These are phyloP conservation scores for Podila clonocystis DNA, from an alignment of 192 early-diverging fungal genomes.

Conservation along the genomic window DNA sequence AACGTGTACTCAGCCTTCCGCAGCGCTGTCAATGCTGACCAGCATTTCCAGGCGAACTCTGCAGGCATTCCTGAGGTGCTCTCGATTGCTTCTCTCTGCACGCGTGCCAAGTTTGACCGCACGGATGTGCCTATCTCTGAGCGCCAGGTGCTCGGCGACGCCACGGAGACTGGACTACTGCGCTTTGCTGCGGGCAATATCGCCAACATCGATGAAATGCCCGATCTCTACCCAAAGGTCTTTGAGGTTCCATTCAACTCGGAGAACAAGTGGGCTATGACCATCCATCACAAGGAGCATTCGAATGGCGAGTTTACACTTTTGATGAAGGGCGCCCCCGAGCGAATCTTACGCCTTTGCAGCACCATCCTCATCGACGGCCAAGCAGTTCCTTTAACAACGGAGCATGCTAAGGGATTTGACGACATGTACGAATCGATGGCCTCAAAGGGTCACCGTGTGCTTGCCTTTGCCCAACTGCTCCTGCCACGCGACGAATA, in stretches of 20 bases:
- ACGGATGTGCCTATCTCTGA: conserved; percentile 85
- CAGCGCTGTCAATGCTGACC: conserved; percentile 40
- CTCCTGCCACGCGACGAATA: conserved; percentile 71
- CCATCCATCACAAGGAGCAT: conserved; percentile 84
- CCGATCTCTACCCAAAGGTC: conserved; percentile 82
- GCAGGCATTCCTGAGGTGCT: conserved; percentile 81
- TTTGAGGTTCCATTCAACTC: conserved; percentile 97
- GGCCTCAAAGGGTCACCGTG: conserved; percentile 95
- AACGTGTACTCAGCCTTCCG: conserved; percentile 68
- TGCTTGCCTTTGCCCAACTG: conserved; percentile 90
- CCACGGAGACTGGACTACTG: conserved; percentile 92
- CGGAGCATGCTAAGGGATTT: conserved; percentile 70
- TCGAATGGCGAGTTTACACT: conserved; percentile 76
- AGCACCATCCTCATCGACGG: conserved; percentile 70
- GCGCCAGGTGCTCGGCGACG: conserved; percentile 90
- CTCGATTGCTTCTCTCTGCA: conserved; percentile 81
- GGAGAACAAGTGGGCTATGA: conserved; percentile 94
- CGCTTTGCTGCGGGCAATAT: conserved; percentile 82
- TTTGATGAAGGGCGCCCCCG: conserved; percentile 95
- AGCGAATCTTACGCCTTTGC: conserved; percentile 88
- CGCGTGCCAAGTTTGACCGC: conserved; percentile 90
- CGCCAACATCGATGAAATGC: conserved; percentile 76
- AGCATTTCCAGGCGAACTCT: conserved; percentile 55
- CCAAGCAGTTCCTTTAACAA: conserved; percentile 67
- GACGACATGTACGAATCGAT: conserved; percentile 84